Evolutionary conservation across 805 yeast species (phyloP), one percentile per base, ranked within the genome.

Genomic region (Teunomyces lycoperdinae): DNA sequence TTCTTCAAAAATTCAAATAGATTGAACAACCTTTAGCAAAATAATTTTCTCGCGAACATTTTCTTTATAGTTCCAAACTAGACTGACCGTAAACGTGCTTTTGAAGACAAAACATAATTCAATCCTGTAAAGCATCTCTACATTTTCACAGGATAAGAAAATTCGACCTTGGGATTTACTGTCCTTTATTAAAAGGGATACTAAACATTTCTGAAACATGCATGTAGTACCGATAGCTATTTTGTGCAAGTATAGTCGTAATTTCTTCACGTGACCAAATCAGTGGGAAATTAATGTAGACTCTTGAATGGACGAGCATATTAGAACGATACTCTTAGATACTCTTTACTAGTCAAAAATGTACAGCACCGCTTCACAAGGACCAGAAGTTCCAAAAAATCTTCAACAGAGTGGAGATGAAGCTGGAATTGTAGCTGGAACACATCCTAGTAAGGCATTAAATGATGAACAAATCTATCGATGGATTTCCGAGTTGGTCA

Each of bases 401-500:
- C 5, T n/a, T 29, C 26, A 38, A 10, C 11, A 27, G 10, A 32
- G 29, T 27, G 46, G 44, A 16, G 41, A 41, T 11, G 33, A 36
- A 16, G 16, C 46, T 9, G 32, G 31, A n/a, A 28, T 17, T 20
- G 14, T 26, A 7, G 17, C 9, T 26, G 41, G 41, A n/a, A 29
- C 30, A 6, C 14, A 9, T 30, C 14, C 29, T 28, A 53, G 45
- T 42, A 62, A 61, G 31, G 75, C 78, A 1, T 59, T 73, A 30
- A 67, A 64, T 47, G 96, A 89, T 62, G 88, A 87, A 47, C 87
- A 88, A 58, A 92, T 92, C 5, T 89, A 84, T 64, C 84, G 84
- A 50, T 89, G 97, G 96, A 87, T 94, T 40, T 78, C 85, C 24
- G 97, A 94, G 64, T 74, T 92, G 45, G 89, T 89, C 33, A 85